Evolutionary conservation across 495 filamentous ascomycete genomes (phyloP), one percentile per base, ranked within the genome.

Genomic region (Immersiella caudata): DNA sequence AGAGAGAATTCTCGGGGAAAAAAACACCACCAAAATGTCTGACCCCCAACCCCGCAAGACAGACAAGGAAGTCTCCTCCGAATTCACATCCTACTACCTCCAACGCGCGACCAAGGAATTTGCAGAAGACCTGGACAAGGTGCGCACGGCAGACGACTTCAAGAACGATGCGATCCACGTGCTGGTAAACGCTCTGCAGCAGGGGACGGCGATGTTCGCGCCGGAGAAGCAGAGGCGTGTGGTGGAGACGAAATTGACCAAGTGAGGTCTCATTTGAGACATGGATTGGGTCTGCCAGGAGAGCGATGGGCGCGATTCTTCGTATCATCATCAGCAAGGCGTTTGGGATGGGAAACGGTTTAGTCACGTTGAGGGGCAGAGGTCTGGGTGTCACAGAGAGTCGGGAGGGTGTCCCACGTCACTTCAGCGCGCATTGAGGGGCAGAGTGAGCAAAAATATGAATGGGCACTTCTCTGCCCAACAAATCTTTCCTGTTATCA

Each of bases 141-240:
- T 92, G 11, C 86, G 90, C 26, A 75, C 71, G 46, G 86, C 90
- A 29, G 83, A 85, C 70, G 90, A 93, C 75, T 93, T 92, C 71
- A 86, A 80, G 62, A 83, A 83, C 63, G 82, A 83, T 29, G 86
- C 85, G 14, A 68, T 93, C 60, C 81, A 82, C 11, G 79, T 92
- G 70, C 79, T 93, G 46, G 80, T 92, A 35, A 75, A 80, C 64
- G 87, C 88, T n/a, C 69, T 93, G 69, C 86, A 84, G 80, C 88
- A 90, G 72, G 89, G 90, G 6, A 82, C 81, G 0, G 73, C 70
- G 1, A 73, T 83, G 35, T 86, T 85, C 67, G 77, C 78, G 36
- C 67, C 77, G n/a, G 77, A 76, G 21, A 79, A 83, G 52, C 78
- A 82, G 74, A 71, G 74, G 61, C 72, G 79, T 63, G 70, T 83